phyloP scores from a whole-genome alignment of 257 asterid genomes.

The Gynochthodes officinalis region DNA sequence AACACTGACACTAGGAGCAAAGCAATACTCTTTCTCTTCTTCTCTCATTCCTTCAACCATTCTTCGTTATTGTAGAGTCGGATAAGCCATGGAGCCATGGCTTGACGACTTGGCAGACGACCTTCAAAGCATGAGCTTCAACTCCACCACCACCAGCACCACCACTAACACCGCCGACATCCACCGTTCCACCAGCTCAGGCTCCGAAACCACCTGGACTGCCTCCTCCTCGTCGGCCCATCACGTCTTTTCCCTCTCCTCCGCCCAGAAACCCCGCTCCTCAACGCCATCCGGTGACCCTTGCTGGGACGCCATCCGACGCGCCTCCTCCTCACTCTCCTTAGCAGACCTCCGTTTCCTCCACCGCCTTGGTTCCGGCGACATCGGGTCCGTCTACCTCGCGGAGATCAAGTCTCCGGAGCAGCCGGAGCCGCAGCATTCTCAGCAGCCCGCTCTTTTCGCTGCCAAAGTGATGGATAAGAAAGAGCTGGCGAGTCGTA shows the following conservation, averaged over 20 bases:
- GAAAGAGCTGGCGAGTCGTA: conserved; percentile 73
- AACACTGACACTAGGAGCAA: no score
- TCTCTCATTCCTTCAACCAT: background rate
- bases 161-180: conserved; percentile 56
- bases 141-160: conserved; percentile 64
- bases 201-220: conserved; percentile 79
- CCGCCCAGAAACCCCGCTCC: conserved; percentile 35
- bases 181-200: conserved; percentile 85
- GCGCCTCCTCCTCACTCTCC: conserved; percentile 39
- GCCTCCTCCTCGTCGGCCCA: conserved; percentile 57
- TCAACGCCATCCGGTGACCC: conserved; percentile 69
- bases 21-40: background rate
- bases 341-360: conserved; percentile 84
- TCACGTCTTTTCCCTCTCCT: conserved; percentile 28
- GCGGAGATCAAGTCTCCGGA: conserved; percentile 64
- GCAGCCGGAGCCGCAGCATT: conserved; percentile 15
- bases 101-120: conserved; percentile 74
- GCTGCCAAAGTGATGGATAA: conserved; percentile 95
- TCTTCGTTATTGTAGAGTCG: no score
- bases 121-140: conserved; percentile 89
- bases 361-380: conserved; percentile 91
- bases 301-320: conserved; percentile 69
- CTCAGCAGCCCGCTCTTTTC: conserved; percentile 36
- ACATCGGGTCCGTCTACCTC: conserved; percentile 85
- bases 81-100: conserved; percentile 63